These are phyloP conservation scores for Flueggea neowawraea DNA, from an alignment of 441 rosid genomes.

Conservation along the genomic window DNA sequence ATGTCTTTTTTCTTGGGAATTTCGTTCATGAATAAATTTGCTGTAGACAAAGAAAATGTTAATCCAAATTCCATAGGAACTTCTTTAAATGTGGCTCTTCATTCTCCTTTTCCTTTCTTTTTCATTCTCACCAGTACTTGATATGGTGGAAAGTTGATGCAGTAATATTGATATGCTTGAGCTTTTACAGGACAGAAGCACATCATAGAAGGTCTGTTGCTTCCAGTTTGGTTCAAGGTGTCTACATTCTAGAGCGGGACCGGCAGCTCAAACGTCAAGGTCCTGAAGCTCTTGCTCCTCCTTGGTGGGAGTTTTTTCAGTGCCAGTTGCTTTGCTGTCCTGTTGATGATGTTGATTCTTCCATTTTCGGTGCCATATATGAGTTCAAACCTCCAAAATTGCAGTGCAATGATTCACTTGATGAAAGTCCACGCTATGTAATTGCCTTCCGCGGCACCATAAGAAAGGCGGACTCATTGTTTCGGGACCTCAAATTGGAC, in stretches of 20 bases:
- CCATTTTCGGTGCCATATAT: slow-evolving; percentile 82
- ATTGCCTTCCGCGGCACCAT: slow-evolving; percentile 87
- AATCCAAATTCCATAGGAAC: background rate
- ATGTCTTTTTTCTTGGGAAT: background rate
- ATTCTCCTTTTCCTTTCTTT: background rate
- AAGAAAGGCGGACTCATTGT: slow-evolving; percentile 66
- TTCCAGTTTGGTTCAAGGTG: slow-evolving; percentile 84
- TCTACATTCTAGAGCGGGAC: slow-evolving; percentile 79
- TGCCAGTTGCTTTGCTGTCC: slow-evolving; percentile 59
- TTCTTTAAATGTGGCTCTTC: background rate
- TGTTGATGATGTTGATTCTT: slow-evolving; percentile 70
- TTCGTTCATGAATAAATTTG: no score
- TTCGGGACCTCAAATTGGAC: slow-evolving; percentile 71
- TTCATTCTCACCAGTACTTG: no score
- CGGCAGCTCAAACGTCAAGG: slow-evolving; percentile 77
- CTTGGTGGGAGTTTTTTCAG: slow-evolving; percentile 90
- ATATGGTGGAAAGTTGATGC: no score
- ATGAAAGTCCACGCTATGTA: slow-evolving; percentile 54
- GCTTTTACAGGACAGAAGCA: slow-evolving; percentile 53
- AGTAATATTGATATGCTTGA: no score
- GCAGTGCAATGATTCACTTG: slow-evolving; percentile 19
- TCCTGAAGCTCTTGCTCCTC: slow-evolving; percentile 60
- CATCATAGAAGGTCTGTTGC: slow-evolving; percentile 71
- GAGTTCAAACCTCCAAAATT: slow-evolving; percentile 53
- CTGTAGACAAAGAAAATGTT: background rate